phyloP scores from a whole-genome alignment of 2,329 filamentous ascomycete species.

The Curvularia sp. region DNA sequence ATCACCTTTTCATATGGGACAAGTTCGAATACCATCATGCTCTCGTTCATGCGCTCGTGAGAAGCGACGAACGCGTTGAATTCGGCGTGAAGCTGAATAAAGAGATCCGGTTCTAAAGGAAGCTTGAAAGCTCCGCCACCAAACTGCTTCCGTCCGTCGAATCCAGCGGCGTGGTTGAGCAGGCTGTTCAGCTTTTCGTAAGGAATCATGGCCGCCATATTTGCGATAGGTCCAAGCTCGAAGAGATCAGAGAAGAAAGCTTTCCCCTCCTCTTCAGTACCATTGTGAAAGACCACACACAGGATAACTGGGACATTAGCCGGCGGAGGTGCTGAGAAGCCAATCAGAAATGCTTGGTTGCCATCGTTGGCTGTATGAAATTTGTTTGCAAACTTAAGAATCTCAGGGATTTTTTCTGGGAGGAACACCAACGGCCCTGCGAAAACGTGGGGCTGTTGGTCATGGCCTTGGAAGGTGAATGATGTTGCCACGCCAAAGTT shows the following conservation, averaged over 20 bases:
- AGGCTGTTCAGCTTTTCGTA: slow-evolving; percentile 46
- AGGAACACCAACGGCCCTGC: slow-evolving; percentile 49
- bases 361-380: slow-evolving; percentile 40
- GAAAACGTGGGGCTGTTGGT: slow-evolving; percentile 43
- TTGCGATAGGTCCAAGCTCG: slow-evolving; percentile 32
- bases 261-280: slow-evolving; percentile 38
- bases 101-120: slow-evolving; percentile 38
- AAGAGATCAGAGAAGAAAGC: slow-evolving; percentile 39
- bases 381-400: slow-evolving; percentile 41
- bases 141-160: slow-evolving; percentile 50
- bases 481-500: slow-evolving; percentile 51
- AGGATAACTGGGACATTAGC: slow-evolving; percentile 39
- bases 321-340: slow-evolving; percentile 40
- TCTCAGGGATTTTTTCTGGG: slow-evolving; percentile 35
- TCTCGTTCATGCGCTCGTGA: slow-evolving; percentile 35
- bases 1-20: slow-evolving; percentile 38
- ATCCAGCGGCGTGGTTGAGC: slow-evolving; percentile 37
- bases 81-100: slow-evolving; percentile 34
- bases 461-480: slow-evolving; percentile 51
- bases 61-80: slow-evolving; percentile 36
- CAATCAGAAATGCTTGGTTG: slow-evolving; percentile 37
- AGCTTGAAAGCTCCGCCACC: slow-evolving; percentile 47
- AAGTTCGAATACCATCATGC: slow-evolving; percentile 40
- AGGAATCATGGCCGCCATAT: slow-evolving; percentile 38
- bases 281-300: slow-evolving; percentile 47